Evolutionary conservation across 768 basidiomycete species (phyloP).

Genomic region (Phylloporus sp.): DNA sequence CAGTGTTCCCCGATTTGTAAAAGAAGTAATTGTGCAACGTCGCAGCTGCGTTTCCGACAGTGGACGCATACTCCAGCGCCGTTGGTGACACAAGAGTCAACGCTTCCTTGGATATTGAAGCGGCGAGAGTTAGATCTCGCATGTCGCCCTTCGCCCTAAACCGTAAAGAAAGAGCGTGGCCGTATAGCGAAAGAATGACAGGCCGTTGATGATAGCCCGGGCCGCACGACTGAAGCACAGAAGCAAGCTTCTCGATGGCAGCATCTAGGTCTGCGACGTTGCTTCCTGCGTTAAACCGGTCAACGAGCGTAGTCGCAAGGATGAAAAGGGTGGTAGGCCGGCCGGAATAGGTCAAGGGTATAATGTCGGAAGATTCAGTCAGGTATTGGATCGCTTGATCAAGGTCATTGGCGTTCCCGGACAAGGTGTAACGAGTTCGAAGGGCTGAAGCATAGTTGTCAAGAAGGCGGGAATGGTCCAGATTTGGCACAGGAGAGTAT

Average conservation of each 20-base stretch:
- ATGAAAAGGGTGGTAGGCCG: constrained; percentile 10
- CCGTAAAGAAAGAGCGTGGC: constrained; percentile 10
- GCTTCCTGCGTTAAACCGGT: constrained; percentile 10
- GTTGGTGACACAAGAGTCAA: constrained; percentile 6
- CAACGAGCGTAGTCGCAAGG: constrained; percentile 8
- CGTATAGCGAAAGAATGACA: constrained; percentile 10
- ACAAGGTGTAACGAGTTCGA: constrained; percentile 10
- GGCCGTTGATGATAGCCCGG: constrained; percentile 5
- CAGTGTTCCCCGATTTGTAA: constrained; percentile 3
- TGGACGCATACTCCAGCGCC: neutral
- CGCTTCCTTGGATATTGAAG: constrained; percentile 15
- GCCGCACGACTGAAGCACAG: constrained; percentile 11
- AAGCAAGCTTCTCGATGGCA: constrained; percentile 12
- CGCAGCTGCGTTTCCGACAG: constrained; percentile 1
- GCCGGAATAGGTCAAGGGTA: constrained; percentile 2
- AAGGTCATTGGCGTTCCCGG: constrained; percentile 19
- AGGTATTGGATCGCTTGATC: constrained; percentile 22
- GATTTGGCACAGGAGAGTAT: constrained; percentile 12
- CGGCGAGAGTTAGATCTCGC: constrained; percentile 13
- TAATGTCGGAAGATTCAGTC: constrained; percentile 14
- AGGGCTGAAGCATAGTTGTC: constrained; percentile 19
- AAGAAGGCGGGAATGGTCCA: constrained; percentile 17
- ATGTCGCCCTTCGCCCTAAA: constrained; percentile 12
- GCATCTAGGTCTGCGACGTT: constrained; percentile 13
- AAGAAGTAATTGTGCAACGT: constrained; percentile 10